These are phyloP conservation scores for Calonectria hawksworthii DNA, from an alignment of 2,329 filamentous ascomycete species.

Conservation along the genomic window DNA sequence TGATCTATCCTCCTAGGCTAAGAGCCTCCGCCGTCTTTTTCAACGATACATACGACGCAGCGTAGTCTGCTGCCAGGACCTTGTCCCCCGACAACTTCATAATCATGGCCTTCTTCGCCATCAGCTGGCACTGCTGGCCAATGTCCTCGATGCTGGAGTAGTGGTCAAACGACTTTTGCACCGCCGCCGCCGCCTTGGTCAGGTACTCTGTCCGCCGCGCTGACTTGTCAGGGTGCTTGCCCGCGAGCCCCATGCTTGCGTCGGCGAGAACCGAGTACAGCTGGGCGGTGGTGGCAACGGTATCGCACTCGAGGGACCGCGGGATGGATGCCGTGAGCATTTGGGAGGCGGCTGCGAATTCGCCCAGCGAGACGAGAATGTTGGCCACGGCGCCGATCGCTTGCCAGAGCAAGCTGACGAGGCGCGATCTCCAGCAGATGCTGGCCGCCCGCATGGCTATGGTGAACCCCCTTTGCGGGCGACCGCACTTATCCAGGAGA, in stretches of 20 bases:
- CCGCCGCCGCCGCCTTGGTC: conserved; percentile 69
- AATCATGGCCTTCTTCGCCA: conserved; percentile 85
- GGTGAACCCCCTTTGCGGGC: conserved; percentile 82
- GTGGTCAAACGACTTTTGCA: conserved; percentile 74
- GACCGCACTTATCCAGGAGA: conserved; percentile 76
- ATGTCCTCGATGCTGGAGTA: conserved; percentile 77
- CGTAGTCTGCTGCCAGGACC: conserved; percentile 74
- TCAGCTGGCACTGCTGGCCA: conserved; percentile 80
- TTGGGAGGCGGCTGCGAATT: conserved; percentile 76
- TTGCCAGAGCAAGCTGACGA: conserved; percentile 80
- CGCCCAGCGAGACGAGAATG: conserved; percentile 77
- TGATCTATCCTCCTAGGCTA: conserved; percentile 37
- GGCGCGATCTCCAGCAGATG: conserved; percentile 77
- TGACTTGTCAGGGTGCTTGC: conserved; percentile 60
- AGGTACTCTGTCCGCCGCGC: conserved; percentile 68
- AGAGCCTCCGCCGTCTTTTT: conserved; percentile 55
- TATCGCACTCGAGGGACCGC: conserved; percentile 80
- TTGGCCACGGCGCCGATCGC: conserved; percentile 76
- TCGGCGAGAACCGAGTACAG: conserved; percentile 82
- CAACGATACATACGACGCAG: conserved; percentile 74
- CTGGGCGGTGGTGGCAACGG: conserved; percentile 71
- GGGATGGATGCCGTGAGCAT: conserved; percentile 80
- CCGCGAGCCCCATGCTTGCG: conserved; percentile 83
- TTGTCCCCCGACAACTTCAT: conserved; percentile 78
- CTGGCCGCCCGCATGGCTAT: conserved; percentile 81